Percentiles rank a stretch among this genome's conserved stretches.
Evolutionary conservation across 352 stramenopile genomes (phyloP).

Genomic region (Globisporangium paddicum): DNA sequence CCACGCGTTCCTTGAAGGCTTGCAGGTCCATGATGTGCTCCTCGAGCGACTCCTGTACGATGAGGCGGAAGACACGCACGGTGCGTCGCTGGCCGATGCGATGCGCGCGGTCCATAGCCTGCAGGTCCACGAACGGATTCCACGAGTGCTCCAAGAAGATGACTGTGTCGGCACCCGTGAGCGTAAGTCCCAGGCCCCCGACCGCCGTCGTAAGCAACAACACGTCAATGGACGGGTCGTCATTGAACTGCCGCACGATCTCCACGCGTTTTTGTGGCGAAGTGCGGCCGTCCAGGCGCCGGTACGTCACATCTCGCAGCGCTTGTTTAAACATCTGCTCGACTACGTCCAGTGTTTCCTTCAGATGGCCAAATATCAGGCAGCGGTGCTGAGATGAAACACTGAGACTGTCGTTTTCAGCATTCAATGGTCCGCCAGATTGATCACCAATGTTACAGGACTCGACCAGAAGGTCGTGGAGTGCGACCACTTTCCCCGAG

Average conservation of each 20-base stretch:
- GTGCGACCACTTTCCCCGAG: conserved; percentile 91
- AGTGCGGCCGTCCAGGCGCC: conserved; percentile 92
- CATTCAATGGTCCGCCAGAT: conserved; percentile 9
- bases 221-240: conserved; percentile 89
- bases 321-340: conserved; percentile 81
- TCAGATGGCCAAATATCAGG: conserved; percentile 95
- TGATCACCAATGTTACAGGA: conserved; percentile 38
- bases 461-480: conserved; percentile 71
- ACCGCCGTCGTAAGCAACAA: conserved; percentile 95
- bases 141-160: conserved; percentile 98
- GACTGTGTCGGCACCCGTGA: conserved; percentile 96
- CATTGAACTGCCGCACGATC: conserved; percentile 92
- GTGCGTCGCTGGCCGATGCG: conserved; percentile 68
- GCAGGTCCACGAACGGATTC: conserved; percentile 96
- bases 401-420: conserved; percentile 1
- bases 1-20: conserved; percentile 71
- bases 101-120: conserved; percentile 88
- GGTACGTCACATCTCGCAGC: conserved; percentile 71
- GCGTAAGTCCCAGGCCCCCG: conserved; percentile 94
- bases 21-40: conserved; percentile 81
- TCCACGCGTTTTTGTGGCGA: conserved; percentile 53
- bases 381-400: conserved; percentile 78
- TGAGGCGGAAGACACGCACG: conserved; percentile 75
- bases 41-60: conserved; percentile 69
- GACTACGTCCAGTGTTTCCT: conserved; percentile 91